phyloP scores from a whole-genome alignment of 352 stramenopile genomes.

The Pythium sukuiense region DNA sequence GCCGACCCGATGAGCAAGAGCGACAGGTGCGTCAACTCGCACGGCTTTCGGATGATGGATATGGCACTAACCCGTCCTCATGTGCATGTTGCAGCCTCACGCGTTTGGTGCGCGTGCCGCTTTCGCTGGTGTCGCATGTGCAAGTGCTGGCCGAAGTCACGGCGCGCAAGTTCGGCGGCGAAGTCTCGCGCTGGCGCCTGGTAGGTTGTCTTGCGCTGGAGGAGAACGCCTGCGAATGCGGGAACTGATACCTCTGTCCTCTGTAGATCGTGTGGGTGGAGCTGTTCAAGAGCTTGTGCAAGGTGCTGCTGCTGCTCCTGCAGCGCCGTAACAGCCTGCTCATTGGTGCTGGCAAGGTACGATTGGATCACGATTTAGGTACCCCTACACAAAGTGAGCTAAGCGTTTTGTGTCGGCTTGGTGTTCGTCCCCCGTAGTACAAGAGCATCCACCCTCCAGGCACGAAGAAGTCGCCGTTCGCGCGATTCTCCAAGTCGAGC shows the following conservation, averaged over 20 bases:
- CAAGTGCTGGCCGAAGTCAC: slow-evolving; percentile 83
- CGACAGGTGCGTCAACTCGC: slow-evolving; percentile 11
- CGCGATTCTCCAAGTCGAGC: slow-evolving; percentile 52
- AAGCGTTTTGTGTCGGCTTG: not conserved
- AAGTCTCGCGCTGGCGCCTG: slow-evolving; percentile 71
- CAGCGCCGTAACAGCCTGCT: slow-evolving; percentile 52
- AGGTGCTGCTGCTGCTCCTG: slow-evolving; percentile 64
- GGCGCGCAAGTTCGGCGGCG: slow-evolving; percentile 62
- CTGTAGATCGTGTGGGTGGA: slow-evolving; percentile 77
- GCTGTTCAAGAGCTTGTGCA: slow-evolving; percentile 67
- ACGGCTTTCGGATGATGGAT: too few species aligned
- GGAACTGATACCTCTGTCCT: not conserved
- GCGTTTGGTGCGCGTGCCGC: slow-evolving; percentile 57
- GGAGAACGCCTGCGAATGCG: not conserved
- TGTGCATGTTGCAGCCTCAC: slow-evolving; percentile 38
- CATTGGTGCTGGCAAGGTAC: slow-evolving; percentile 43
- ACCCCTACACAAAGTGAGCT: not conserved
- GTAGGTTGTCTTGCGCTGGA: slow-evolving; percentile 26
- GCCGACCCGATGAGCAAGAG: slow-evolving; percentile 8
- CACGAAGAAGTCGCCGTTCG: slow-evolving; percentile 47
- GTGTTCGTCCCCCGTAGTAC: slow-evolving; percentile 10
- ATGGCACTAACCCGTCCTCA: not conserved
- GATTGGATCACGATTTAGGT: slow-evolving; percentile 29
- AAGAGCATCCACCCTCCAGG: slow-evolving; percentile 29
- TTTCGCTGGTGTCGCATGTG: slow-evolving; percentile 78